Base-by-base conservation (phyloP, 257 asterid genomes). In the Hygrophila difformis region DNA sequence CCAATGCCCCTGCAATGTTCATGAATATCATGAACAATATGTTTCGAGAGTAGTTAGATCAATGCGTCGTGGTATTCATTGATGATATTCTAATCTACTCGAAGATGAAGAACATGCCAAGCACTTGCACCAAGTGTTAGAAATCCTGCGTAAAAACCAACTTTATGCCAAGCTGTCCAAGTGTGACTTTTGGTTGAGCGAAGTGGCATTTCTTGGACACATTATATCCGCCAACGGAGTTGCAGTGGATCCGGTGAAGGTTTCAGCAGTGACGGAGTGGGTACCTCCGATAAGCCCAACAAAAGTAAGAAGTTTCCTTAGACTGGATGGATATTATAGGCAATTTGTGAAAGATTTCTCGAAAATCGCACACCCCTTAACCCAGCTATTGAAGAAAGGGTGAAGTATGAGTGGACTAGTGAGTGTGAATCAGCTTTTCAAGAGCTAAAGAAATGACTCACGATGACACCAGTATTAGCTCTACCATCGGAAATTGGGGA, bases 31-130 rank as follows among this genome's bases (percentile, higher is more conserved):
- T 43, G 61, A 39, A 56, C 19, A 9, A 12, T 6, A 5, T 44
- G 1, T 56, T 44, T 4, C 3, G 13, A 4, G 18, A 20, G 0
- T 56, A 11, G 14, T 9, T 56, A n/a, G 38, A 44, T 4, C 3
- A 44, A 5, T 44, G 33, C 20, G 23, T 55, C 0, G 44, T 31
- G 0, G 10, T 19, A 0, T 55, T 44, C 38, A 44, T 55, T 6
- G 61, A 33, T 38, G 55, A 23, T 12, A 37, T 46, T 1, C 8
- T 56, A 1, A 21, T 56, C 0, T 56, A 35, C 7, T 56, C 62
- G 0, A 11, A 6, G 1, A 4, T 4, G 15, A 33, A 36, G 15
- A 28, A 0, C 20, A 56, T 23, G 55, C 2, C 0, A 3, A 2
- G 2, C 40, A 37, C 8, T 11, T 56, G 15, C 12, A 4, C 1